A percentile compares a stretch with the other conserved stretches of the same genome.
Conservation (phyloP, 768 basidiomycete species). For the Trichaptum fuscoviolaceum region DNA sequence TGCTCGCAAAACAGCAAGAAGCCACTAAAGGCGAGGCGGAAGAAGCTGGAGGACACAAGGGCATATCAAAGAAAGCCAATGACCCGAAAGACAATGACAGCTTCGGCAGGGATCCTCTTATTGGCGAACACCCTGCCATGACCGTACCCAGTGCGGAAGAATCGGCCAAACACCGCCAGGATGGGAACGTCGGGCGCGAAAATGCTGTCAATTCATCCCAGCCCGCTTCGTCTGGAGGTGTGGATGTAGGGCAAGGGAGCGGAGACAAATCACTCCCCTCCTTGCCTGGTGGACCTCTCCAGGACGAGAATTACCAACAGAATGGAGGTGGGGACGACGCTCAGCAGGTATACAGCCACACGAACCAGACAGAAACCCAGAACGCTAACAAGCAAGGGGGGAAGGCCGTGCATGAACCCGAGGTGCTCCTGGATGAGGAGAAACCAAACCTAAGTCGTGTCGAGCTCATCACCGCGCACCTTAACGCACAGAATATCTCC, state of each 20-base stretch:
- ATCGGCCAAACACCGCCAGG: background rate
- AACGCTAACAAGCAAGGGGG: background rate
- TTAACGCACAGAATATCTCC: slow-evolving; percentile 23
- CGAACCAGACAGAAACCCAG: background rate
- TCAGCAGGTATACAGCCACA: no score
- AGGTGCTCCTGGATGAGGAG: background rate
- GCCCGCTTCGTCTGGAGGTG: background rate
- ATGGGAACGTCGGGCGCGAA: background rate
- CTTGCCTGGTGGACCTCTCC: slow-evolving; percentile 8
- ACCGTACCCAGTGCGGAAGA: background rate
- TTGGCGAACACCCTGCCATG: slow-evolving; percentile 3
- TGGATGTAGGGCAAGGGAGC: background rate
- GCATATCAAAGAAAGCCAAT: background rate
- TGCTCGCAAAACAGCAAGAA: slow-evolving; percentile 26
- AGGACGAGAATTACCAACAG: no score
- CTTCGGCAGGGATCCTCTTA: slow-evolving; percentile 3
- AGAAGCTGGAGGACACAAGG: background rate
- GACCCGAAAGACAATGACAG: background rate
- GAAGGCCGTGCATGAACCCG: background rate
- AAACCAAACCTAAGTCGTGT: background rate
- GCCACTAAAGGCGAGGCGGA: background rate
- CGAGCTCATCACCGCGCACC: slow-evolving; percentile 35
- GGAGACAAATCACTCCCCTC: slow-evolving; percentile 4
- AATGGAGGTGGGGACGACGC: background rate
- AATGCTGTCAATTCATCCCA: background rate